Base-by-base conservation (phyloP, 1,284 basidiomycete species). In the Fomitopsis betulina region DNA sequence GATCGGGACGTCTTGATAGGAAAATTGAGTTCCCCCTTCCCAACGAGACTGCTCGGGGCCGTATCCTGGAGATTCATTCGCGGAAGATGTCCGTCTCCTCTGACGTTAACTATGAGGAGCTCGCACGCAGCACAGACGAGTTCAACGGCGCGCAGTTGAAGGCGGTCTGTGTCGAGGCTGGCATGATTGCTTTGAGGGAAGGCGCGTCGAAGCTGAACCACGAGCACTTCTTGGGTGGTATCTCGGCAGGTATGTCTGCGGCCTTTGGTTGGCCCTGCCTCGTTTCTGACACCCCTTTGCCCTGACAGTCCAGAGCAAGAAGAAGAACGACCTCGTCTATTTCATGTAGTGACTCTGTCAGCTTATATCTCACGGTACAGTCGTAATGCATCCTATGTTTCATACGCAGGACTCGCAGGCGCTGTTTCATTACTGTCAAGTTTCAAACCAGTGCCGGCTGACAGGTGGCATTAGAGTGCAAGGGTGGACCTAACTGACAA, bases 111-210 rank as follows among this genome's bases (percentile, higher is more conserved):
- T 92, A 83, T 69, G 87, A 89, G 63, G 89, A 92, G 69, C 74
- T 92, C 49, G 87, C 89, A 12, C 75, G 87, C 60, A 85, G 82
- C 58, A 90, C 88, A 17, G 89, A 91, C 70, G 88, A 91, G 71
- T 89, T 91, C 78, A 91, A 90, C 69, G 87, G 83, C 23, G 84
- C 84, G 3, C 84, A 85, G 67, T 75, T 94, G 67, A 96, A 96
- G 77, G 95, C 94, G 35, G 89, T 98, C 21, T 95, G 96, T 78
- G 90, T 98, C 13, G 96, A 98, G 76, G 96, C 96, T 27, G 96
- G 97, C 62, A 99, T 99, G 97, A 96, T 98, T 69, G 91, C 96
- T 19, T 76, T 99, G 50, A 79, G 96, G 63, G 96, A 98, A 73
- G 96, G 96, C 49, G 94, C 95, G 17, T 86, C 86, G n/a, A 88